phyloP scores from a whole-genome alignment of 2,329 filamentous ascomycete species.

The Ophiostoma fasciatum region DNA sequence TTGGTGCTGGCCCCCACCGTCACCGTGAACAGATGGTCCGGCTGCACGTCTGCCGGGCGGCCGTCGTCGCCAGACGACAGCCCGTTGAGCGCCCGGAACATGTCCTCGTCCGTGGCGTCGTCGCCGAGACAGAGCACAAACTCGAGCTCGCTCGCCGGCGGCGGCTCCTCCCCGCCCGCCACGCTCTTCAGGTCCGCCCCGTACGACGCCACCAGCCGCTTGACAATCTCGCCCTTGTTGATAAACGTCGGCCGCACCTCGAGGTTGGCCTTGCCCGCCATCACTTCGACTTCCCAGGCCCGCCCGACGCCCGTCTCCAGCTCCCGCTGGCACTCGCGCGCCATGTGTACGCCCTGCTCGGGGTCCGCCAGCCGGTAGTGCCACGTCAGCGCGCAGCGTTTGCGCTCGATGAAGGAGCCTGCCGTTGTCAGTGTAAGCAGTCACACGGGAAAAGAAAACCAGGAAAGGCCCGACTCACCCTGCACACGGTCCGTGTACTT shows the following conservation, averaged over 20 bases:
- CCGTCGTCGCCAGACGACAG: conserved; percentile 24
- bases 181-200: conserved; percentile 26
- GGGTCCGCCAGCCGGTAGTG: conserved; percentile 89
- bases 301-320: conserved; percentile 63
- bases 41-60: conserved; percentile 35
- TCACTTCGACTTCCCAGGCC: conserved; percentile 86
- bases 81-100: conserved; percentile 68
- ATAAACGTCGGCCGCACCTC: conserved; percentile 95
- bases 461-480: conserved; percentile 35
- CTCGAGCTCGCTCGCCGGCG: conserved; percentile 44
- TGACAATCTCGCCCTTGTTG: conserved; percentile 94
- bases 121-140: conserved; percentile 88
- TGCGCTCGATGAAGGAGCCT: conserved; percentile 87
- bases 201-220: conserved; percentile 65
- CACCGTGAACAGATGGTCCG: conserved; percentile 69
- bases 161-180: conserved; percentile 9
- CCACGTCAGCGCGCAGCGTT: conserved; percentile 91
- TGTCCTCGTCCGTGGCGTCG: conserved; percentile 95
- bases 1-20: conserved; percentile 88
- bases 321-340: conserved; percentile 66
- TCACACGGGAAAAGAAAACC: background rate
- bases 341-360: conserved; percentile 67
- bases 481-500: conserved; percentile 77
- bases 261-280: conserved; percentile 91
- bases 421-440: background rate